Base-by-base conservation (phyloP, 1,139 yeast genomes). In the Lodderomyces oxycetoniae region DNA sequence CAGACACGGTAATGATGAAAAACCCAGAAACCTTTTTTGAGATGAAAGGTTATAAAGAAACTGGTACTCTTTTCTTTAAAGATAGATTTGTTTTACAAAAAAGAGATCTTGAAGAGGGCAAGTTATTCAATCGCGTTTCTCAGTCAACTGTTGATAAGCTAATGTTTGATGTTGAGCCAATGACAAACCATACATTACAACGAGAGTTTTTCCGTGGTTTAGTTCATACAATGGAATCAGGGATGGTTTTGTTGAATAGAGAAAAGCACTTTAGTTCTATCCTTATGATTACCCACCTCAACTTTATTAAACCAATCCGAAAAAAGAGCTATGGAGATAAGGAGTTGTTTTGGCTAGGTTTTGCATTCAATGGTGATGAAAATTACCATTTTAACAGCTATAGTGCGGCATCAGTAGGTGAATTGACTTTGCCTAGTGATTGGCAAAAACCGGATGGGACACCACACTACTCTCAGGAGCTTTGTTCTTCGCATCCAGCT, bases 11-110 rank as follows among this genome's bases (percentile, higher is more conserved):
- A 0, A 50, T 73, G 8, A 52, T 72, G 37, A 53, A 61, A 23
- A 37, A 50, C 1, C 65, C 71, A 2, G 56, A 51, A 12, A 49
- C 53, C 11, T 63, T 71, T 38, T 70, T 75, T 45, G 38, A 53
- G 4, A 44, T 62, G 20, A 41, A 53, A 11, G 63, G 61, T 22
- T 73, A 65, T 44, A 30, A 46, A 28, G 32, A 43, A 4, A 55
- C 62, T 4, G 78, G 78, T 1, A 58, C 77, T 2, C 53, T 60
- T 29, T 63, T 74, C 44, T 74, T 62, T 52, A 68, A 66, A 48
- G 80, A 75, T 49, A 20, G 41, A n/a, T 51, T 61, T 66, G 76
- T 42, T 64, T 24, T 33, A 5, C 36, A 33, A 17, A 31, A 28
- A 10, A 24, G 65, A 34, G 53, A 61, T 3, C 14, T 16, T 2